Evolutionary conservation across 176 grass and related monocot species (phyloP), one percentile per base, ranked within the genome.

Genomic region (Oryza brachyantha): DNA sequence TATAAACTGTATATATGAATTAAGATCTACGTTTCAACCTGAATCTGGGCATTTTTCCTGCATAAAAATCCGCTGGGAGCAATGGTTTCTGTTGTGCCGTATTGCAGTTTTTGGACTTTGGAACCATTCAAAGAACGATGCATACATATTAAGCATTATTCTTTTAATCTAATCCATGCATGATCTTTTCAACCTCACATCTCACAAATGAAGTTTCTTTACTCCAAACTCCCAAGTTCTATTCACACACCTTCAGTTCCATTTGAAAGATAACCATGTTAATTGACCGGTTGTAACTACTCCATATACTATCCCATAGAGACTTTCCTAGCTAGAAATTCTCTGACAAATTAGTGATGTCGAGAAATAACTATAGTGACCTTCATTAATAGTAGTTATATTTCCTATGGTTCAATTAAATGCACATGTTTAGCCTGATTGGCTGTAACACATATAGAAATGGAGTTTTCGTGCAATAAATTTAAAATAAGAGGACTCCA

Each of bases 1-100:
- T 11, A 29, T 5, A 16, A 34, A 52, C 19, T n/a, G 8, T 21
- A n/a, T 21, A n/a, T n/a, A n/a, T n/a, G n/a, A n/a, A 54, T 19
- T 8, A 54, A 5, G 13, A 64, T 10, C 7, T 19, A 14, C 57
- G 57, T 55, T 64, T 84, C 28, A 12, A 10, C 31, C 66, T 10
- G 68, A 68, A 67, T 74, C 27, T 67, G 48, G 61, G 36, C 69
- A 74, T 68, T 70, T 69, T 86, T 61, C 31, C 7, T 75, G 84
- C 70, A 81, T 8, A 50, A 68, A 50, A 86, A 61, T 16, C 70
- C 37, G 22, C 70, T 29, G 69, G 3, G 36, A 67, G 28, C 64
- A 8, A 58, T n/a, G 2, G 70, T 46, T 14, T 8, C 39, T 45
- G 13, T 0, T 22, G 21, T 57, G 6, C 52, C 52, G 24, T 52